A percentile compares a stretch with the other conserved stretches of the same genome.
Conservation (phyloP, 805 yeast species). For the Candida rishiriensis region DNA sequence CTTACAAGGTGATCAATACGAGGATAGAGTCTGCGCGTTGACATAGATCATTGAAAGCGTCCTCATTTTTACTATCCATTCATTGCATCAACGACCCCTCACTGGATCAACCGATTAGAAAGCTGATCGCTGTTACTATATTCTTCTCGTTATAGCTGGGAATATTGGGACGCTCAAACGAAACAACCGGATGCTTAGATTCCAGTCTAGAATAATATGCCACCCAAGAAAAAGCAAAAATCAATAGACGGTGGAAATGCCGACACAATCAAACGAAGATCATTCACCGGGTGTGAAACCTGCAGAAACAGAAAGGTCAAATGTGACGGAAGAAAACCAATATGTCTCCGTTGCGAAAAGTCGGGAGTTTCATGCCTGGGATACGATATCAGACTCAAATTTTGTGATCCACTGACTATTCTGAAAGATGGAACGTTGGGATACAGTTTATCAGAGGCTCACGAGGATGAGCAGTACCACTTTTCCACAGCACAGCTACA, state of each 20-base stretch:
- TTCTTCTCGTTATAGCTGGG: too few relatives aligned
- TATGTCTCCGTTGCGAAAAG: conserved; percentile 42
- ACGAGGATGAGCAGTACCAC: conserved; percentile 3
- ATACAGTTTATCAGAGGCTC: conserved; percentile 2
- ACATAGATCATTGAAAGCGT: too few relatives aligned
- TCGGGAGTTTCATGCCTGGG: conserved; percentile 45
- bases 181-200: too few relatives aligned
- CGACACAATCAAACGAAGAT: conserved; percentile 16
- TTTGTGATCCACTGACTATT: conserved; percentile 39
- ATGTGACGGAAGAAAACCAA: conserved; percentile 46
- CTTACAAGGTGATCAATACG: too few relatives aligned
- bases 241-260: not conserved
- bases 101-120: too few relatives aligned
- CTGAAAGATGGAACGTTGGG: conserved; percentile 18
- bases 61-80: too few relatives aligned
- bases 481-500: conserved; percentile 3
- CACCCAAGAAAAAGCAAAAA: not conserved
- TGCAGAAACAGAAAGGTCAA: conserved; percentile 50
- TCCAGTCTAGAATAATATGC: too few relatives aligned
- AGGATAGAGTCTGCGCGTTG: too few relatives aligned
- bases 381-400: conserved; percentile 44
- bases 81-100: too few relatives aligned
- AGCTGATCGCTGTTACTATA: too few relatives aligned
- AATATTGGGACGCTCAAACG: too few relatives aligned
- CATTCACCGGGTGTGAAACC: conserved; percentile 53